These are phyloP conservation scores for Cyamopsis tetragonoloba DNA, from an alignment of 306 rosid genomes.

Conservation along the genomic window DNA sequence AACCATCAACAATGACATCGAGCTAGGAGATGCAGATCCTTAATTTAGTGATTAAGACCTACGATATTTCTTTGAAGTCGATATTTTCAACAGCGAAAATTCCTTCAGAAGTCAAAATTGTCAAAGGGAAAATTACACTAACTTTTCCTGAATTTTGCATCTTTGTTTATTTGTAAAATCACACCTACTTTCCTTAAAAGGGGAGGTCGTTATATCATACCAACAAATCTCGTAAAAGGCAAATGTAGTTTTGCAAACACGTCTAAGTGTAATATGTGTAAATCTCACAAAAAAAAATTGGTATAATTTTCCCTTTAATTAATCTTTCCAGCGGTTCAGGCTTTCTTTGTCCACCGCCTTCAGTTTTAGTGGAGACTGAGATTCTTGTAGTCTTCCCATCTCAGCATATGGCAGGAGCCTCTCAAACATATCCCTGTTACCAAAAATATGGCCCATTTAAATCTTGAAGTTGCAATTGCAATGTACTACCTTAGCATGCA, in stretches of 20 bases:
- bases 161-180: too few species aligned
- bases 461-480: background rate
- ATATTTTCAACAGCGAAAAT: background rate
- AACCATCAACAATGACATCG: background rate
- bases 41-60: slow-evolving; percentile 12
- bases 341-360: slow-evolving; percentile 5
- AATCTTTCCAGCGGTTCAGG: too few species aligned
- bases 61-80: background rate
- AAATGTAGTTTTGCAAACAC: too few species aligned
- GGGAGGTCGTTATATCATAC: too few species aligned
- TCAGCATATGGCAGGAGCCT: background rate
- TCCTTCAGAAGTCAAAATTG: background rate
- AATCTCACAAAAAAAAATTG: too few species aligned
- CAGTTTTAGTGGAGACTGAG: background rate
- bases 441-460: background rate
- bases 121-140: too few species aligned
- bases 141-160: too few species aligned
- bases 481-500: background rate
- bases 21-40: background rate
- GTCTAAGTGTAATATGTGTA: too few species aligned
- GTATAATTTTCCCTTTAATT: too few species aligned
- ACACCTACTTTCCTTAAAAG: too few species aligned
- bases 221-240: too few species aligned
- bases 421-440: background rate
- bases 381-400: background rate